Evolutionary conservation across 495 filamentous ascomycete species (phyloP), one percentile per base, ranked within the genome.

Genomic region (Aspergillus biplanus): DNA sequence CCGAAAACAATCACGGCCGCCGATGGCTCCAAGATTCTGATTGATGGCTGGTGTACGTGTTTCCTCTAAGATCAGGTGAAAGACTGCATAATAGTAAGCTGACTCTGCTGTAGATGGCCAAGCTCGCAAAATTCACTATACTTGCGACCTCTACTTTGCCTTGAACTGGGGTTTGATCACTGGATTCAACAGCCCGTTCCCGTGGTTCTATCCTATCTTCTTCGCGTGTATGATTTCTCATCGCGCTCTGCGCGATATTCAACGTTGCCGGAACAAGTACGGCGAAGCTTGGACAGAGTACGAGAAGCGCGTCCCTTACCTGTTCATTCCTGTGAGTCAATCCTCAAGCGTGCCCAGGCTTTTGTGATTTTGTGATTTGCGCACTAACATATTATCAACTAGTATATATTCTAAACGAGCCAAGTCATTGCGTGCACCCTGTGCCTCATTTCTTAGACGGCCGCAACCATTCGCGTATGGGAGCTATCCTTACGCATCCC

Each of bases 141-240:
- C 91, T 6, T 96, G 92, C 75, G 95, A 99, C 73, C 80, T 90
- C 11, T 93, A 83, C 74, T 97, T 97, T 67, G 81, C 82, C 7
- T 62, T 88, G 52, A 82, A 80, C 63, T 90, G 87, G 87, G 87
- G 83, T 34, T 65, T 88, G 48, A 83, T 90, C 68, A 88, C 85
- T 31, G 87, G 87, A 12, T 89, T 89, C 76, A 81, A 79, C 21
- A 91, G 87, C 74, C 94, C 95, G 4, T 93, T 98, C 79, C 95
- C 95, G 3, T 99, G 94, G 93, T 99, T 99, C 75, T 96, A 98
- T 69, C 91, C 93, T 12, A 73, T 91, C 47, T 99, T 99, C 82
- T 99, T 99, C 74, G 78, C 82, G 31, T 80, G 76, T 69, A 98
- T 99, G 95, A 98, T 99, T 72, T 78, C 86, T 15, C 95, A 99